Base-by-base conservation (phyloP, 768 basidiomycete genomes). In the Termitomyces sp. region DNA sequence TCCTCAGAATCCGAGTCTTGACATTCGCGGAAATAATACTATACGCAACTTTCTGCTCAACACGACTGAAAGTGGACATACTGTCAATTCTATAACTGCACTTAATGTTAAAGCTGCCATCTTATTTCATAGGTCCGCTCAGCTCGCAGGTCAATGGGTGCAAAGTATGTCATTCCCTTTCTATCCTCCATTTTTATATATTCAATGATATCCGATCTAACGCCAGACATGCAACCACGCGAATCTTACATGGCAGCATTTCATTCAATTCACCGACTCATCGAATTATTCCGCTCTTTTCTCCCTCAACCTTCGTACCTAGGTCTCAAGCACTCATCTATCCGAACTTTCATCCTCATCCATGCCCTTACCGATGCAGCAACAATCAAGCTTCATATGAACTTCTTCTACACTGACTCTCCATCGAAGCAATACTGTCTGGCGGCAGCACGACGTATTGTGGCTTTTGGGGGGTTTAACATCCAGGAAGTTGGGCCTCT, bases 101-200 rank as follows among this genome's bases (percentile, higher is more conserved):
- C 65, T 83, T 63, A 71, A 75, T 47, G 76, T 76, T 56, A 86
- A 87, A 61, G 83, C 85, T 1, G 76, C 81, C 6, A 77, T 85
- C 24, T 70, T 88, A 42, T 82, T 86, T 56, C 85, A 86, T 63
- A 76, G 80, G 24, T 81, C 86, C 9, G 74, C 80, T 8, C 79
- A 81, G 48, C 69, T 89, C 18, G 77, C 79, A 7, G 79, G 77
- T 6, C 78, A 79, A 62, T 80, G 73, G 74, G 68, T 69, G 44
- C 74, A 77, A 14, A 72, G 78, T 80, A 62, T 53, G 76, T 67
- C 37, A 52, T 55, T 14, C 33, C 49, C 58, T 44, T 4, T 24
- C 2, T 26, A 8, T 26, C 30, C 46, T 53, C 4, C 22, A 44
- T 53, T 51, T 36, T 32, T 26, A 42, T 5, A 24, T 44, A 24